Base-by-base conservation (phyloP, 208 protist genomes). In the Trypanosoma melophagium region DNA sequence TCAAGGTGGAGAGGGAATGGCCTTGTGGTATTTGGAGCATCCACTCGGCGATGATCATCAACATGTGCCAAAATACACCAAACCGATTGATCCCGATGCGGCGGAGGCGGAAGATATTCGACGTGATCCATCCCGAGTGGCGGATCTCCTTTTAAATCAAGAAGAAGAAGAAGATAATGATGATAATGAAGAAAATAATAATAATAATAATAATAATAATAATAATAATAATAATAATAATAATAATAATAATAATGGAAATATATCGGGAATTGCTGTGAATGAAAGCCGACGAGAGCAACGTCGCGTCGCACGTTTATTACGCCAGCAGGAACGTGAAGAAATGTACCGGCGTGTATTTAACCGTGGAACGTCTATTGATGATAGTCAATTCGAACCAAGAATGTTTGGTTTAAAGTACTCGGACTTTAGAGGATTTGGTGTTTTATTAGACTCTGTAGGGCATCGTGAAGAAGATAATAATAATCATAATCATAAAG, bases 31-130 rank as follows among this genome's bases (percentile, higher is more conserved):
- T 56, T 71, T 95, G 14, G 69, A 80, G 28, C 79, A 86, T 50
- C 85, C 90, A 12, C 82, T 93, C 60, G 87, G 87, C 38, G 87
- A 93, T 70, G 83, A 93, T 55, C 83, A 93, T 49, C 87, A 93
- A 49, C 87, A 93, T 66, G 81, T 88, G 8, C 75, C 83, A 47
- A 93, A 93, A 71, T 88, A 93, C 75, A 86, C 76, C 51, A 90
- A 90, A 62, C 73, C 81, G 0, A 67, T 89, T n/a, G 76, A 81
- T 22, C 68, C 73, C 0, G 77, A 90, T 69, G 47, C 83, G 21
- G 70, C 71, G 3, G 71, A 80, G 28, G 77, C 84, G 38, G 69
- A 90, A 4, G 45, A 71, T 16, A 77, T 89, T 44, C 67, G 40
- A 28, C 70, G 83, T 12, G 79, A 87, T 45, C 84, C 88, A n/a